Percentiles rank a stretch among this genome's conserved stretches.
Conservation (phyloP, 768 basidiomycete species). For the Tephrocybe rancida region DNA sequence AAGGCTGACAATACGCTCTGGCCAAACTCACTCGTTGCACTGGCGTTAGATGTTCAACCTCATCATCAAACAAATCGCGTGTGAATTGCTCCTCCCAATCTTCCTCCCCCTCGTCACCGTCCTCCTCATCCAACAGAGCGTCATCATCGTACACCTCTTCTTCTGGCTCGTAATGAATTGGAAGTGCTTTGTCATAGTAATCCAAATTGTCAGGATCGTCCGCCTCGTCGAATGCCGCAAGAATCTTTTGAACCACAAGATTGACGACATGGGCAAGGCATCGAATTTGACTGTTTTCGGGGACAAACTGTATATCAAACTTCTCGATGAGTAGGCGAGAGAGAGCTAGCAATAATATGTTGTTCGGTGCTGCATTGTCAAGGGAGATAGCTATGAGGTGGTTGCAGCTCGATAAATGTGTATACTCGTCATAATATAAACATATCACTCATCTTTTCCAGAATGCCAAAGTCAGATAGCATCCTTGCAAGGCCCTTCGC, state of each 20-base stretch:
- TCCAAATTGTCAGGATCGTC: slow-evolving; percentile 2
- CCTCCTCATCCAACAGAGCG: background rate
- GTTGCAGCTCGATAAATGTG: background rate
- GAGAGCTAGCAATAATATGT: slow-evolving; percentile 29
- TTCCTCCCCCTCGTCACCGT: background rate
- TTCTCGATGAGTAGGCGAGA: slow-evolving; percentile 19
- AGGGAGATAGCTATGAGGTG: slow-evolving; percentile 19
- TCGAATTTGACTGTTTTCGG: slow-evolving; percentile 31
- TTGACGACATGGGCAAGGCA: slow-evolving; percentile 37
- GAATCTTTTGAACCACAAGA: slow-evolving; percentile 29
- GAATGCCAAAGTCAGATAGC: slow-evolving; percentile 18
- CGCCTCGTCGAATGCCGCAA: background rate
- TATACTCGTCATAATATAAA: background rate
- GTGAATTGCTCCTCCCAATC: background rate
- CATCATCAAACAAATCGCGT: background rate
- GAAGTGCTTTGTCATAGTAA: slow-evolving; percentile 25
- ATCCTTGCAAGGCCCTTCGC: slow-evolving; percentile 30
- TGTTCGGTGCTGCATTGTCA: slow-evolving; percentile 36
- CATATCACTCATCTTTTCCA: slow-evolving; percentile 35
- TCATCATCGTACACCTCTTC: background rate
- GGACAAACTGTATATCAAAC: slow-evolving; percentile 27
- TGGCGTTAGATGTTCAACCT: background rate
- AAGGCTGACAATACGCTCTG: background rate
- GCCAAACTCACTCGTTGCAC: background rate
- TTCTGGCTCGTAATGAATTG: slow-evolving; percentile 29